These are phyloP conservation scores for Plasmopara muralis DNA, from an alignment of 352 stramenopile species.

Conservation along the genomic window DNA sequence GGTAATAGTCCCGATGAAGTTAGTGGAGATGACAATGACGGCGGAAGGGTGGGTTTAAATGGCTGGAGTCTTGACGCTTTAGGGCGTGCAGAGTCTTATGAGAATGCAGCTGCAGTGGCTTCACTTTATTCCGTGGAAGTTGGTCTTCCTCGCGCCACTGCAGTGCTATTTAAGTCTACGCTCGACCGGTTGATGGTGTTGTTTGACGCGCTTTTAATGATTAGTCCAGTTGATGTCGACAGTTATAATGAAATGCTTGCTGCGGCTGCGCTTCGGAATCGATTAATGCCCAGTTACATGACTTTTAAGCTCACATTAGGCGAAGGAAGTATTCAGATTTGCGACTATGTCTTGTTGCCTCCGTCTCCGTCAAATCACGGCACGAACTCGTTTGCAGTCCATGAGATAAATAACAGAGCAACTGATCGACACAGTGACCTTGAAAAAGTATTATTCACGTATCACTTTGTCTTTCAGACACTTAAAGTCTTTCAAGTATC, in stretches of 20 bases:
- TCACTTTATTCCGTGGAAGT: constrained; percentile 61
- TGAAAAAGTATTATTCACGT: constrained; percentile 44
- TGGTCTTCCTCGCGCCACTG: constrained; percentile 40
- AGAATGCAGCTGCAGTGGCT: constrained; percentile 42
- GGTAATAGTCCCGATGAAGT: constrained; percentile 29
- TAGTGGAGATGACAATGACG: constrained; percentile 75
- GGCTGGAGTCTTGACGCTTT: constrained; percentile 71
- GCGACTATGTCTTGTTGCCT: constrained; percentile 34
- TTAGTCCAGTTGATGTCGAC: constrained; percentile 83
- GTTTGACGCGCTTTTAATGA: constrained; percentile 80
- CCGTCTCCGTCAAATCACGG: constrained; percentile 8
- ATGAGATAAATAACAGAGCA: constrained; percentile 4
- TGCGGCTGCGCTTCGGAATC: constrained; percentile 38
- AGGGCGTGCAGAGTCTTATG: constrained; percentile 49
- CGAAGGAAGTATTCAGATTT: constrained; percentile 57
- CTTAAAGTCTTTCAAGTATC: constrained; percentile 80
- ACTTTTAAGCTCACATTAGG: constrained; percentile 50
- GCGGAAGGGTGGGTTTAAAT: constrained; percentile 70
- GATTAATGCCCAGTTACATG: constrained; percentile 73
- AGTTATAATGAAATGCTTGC: constrained; percentile 69
- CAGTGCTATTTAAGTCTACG: constrained; percentile 57
- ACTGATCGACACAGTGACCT: neutral
- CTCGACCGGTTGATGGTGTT: constrained; percentile 78
- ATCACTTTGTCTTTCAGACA: constrained; percentile 72
- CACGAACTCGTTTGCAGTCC: neutral